These are phyloP conservation scores for Gracilaria gracilis DNA, from an alignment of 23 red algal species.

Conservation along the genomic window DNA sequence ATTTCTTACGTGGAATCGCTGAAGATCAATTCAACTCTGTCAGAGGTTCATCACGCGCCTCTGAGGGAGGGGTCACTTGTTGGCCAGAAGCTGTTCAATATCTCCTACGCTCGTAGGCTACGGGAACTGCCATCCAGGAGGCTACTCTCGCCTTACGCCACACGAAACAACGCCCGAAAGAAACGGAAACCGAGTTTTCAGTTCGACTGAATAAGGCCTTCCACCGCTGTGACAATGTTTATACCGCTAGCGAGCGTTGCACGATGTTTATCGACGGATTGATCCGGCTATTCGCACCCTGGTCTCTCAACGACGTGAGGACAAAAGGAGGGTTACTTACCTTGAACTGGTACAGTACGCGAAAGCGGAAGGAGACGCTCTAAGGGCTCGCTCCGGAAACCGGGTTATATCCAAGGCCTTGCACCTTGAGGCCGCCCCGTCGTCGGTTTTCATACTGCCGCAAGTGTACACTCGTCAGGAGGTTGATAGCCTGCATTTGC, in stretches of 20 bases:
- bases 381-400: no score
- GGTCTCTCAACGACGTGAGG: not conserved
- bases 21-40: slow-evolving; percentile 3
- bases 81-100: not conserved
- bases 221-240: not conserved
- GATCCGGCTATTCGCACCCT: slow-evolving; percentile 6
- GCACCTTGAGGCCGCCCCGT: no score
- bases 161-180: not conserved
- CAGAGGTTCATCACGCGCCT: not conserved
- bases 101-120: not conserved
- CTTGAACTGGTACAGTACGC: not conserved
- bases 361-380: no score
- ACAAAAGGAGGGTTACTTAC: not conserved
- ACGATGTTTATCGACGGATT: not conserved
- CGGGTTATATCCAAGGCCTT: no score
- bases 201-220: slow-evolving; percentile 11
- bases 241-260: not conserved
- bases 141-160: not conserved
- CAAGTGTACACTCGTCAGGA: no score
- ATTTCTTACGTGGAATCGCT: slow-evolving; percentile 4
- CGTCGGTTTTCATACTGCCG: no score
- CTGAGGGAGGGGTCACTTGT: slow-evolving; percentile 9
- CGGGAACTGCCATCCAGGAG: not conserved
- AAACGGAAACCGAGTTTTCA: not conserved
- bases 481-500: no score